These are phyloP conservation scores for Exophiala sp. DNA, from an alignment of 2,329 filamentous ascomycete species.

Conservation along the genomic window DNA sequence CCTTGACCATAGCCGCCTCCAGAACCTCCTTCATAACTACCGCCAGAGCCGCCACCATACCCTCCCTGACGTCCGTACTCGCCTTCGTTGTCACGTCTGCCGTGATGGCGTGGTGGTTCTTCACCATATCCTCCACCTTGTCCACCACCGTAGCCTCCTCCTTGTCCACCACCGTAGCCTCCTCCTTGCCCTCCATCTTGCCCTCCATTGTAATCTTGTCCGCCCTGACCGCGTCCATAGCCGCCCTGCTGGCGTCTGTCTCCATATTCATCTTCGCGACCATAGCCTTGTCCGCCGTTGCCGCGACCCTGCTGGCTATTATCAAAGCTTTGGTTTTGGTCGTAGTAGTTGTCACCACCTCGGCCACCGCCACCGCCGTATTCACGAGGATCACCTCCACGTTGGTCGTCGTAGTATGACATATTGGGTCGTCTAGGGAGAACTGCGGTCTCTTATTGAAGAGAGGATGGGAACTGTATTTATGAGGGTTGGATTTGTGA, in stretches of 20 bases:
- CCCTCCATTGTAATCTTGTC: slow-evolving; percentile 7
- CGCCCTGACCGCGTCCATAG: slow-evolving; percentile 13
- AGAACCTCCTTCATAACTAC: slow-evolving; percentile 20
- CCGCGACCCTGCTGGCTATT: slow-evolving; percentile 13
- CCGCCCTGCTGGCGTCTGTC: slow-evolving; percentile 14
- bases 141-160: slow-evolving; percentile 14
- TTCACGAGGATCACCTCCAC: slow-evolving; percentile 21
- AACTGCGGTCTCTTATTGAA: background rate
- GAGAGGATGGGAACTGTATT: background rate
- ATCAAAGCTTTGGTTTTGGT: slow-evolving; percentile 24
- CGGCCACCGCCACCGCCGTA: slow-evolving; percentile 23
- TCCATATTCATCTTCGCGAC: slow-evolving; percentile 21
- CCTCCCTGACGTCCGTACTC: background rate
- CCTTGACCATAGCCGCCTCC: slow-evolving; percentile 11
- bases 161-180: slow-evolving; percentile 3
- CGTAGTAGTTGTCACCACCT: slow-evolving; percentile 23
- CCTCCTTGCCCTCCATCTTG: too few relatives aligned
- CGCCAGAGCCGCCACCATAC: background rate
- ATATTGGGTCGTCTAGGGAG: slow-evolving; percentile 5
- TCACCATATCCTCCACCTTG: slow-evolving; percentile 14
- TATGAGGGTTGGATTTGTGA: too few relatives aligned
- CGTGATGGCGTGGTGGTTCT: slow-evolving; percentile 7
- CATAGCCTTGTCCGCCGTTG: slow-evolving; percentile 14
- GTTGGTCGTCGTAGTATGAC: slow-evolving; percentile 25
- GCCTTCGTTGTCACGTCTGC: slow-evolving; percentile 4